phyloP scores from a whole-genome alignment of 805 yeast species.

The Torulaspora gathmanii region DNA sequence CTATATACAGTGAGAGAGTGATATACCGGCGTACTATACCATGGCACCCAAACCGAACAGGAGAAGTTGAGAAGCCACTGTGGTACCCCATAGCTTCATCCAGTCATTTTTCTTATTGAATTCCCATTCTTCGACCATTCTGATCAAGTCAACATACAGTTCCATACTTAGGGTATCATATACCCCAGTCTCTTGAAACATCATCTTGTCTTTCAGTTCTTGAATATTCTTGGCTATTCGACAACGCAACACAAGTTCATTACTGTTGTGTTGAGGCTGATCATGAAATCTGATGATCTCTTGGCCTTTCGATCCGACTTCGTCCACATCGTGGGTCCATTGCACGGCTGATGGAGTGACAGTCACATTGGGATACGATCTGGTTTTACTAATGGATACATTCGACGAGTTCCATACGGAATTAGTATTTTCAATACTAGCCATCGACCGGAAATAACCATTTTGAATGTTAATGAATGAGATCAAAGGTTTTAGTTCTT shows the following conservation, averaged over 20 bases:
- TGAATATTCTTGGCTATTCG: constrained; percentile 45
- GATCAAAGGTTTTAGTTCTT: constrained; percentile 57
- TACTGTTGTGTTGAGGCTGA: constrained; percentile 21
- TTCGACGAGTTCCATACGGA: constrained; percentile 28
- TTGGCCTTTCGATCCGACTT: constrained; percentile 12
- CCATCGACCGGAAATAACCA: constrained; percentile 20
- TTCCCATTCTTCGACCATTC: constrained; percentile 52
- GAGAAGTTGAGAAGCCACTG: constrained; percentile 53
- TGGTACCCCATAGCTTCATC: constrained; percentile 53
- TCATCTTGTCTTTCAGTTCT: constrained; percentile 39
- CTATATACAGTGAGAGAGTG: constrained; percentile 1
- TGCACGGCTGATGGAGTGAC: constrained; percentile 22
- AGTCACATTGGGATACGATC: constrained; percentile 30
- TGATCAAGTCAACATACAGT: constrained; percentile 51
- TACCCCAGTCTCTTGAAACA: constrained; percentile 40
- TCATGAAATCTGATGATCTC: constrained; percentile 38
- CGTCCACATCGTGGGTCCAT: constrained; percentile 23
- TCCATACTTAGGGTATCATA: constrained; percentile 52
- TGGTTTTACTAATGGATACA: constrained; percentile 27
- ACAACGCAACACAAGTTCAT: constrained; percentile 35
- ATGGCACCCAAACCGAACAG: constrained; percentile 57
- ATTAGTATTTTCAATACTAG: constrained; percentile 18
- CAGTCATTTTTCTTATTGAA: constrained; percentile 41
- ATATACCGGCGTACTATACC: constrained; percentile 32
- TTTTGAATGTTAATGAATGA: constrained; percentile 53